Percentiles rank a stretch among this genome's conserved stretches.
These are phyloP conservation scores for Myriosclerotinia duriaeana DNA, from an alignment of 2,329 filamentous ascomycete genomes.

Conservation along the genomic window DNA sequence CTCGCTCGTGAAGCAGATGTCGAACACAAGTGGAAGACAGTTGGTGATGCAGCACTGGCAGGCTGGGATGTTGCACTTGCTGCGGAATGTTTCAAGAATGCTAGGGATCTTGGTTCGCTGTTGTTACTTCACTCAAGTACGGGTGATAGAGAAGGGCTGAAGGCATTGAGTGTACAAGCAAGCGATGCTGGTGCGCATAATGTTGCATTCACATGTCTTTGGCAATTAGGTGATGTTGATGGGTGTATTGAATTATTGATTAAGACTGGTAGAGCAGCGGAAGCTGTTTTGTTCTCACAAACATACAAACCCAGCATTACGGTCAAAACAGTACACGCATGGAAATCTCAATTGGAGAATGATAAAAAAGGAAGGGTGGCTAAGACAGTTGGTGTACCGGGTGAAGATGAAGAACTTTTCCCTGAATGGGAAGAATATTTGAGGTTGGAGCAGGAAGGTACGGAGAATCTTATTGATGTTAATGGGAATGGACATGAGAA, in stretches of 20 bases:
- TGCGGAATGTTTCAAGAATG: conserved; percentile 87
- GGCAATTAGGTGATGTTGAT: conserved; percentile 81
- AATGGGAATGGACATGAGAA: conserved; percentile 28
- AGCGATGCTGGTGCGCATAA: conserved; percentile 80
- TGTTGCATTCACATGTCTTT: conserved; percentile 85
- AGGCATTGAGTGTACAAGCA: conserved; percentile 71
- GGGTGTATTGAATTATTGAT: conserved; percentile 77
- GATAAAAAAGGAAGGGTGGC: conserved; percentile 81
- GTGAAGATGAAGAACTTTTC: conserved; percentile 83
- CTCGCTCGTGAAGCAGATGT: conserved; percentile 80
- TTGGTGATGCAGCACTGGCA: conserved; percentile 85
- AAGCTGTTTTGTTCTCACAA: conserved; percentile 88
- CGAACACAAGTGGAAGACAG: conserved; percentile 98
- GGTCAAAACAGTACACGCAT: conserved; percentile 64
- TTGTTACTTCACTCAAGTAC: conserved; percentile 87
- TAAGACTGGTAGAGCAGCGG: conserved; percentile 75
- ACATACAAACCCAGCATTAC: conserved; percentile 88
- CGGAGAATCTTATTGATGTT: conserved; percentile 36
- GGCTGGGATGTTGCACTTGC: conserved; percentile 86
- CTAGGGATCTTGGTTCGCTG: conserved; percentile 85
- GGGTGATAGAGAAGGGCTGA: conserved; percentile 72
- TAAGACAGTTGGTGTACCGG: conserved; percentile 79
- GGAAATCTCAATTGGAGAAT: conserved; percentile 84
- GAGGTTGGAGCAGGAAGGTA: conserved; percentile 71
- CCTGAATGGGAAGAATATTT: conserved; percentile 95